Conservation (phyloP, 2,329 filamentous ascomycete species). For the Colletotrichum sansevieriae region DNA sequence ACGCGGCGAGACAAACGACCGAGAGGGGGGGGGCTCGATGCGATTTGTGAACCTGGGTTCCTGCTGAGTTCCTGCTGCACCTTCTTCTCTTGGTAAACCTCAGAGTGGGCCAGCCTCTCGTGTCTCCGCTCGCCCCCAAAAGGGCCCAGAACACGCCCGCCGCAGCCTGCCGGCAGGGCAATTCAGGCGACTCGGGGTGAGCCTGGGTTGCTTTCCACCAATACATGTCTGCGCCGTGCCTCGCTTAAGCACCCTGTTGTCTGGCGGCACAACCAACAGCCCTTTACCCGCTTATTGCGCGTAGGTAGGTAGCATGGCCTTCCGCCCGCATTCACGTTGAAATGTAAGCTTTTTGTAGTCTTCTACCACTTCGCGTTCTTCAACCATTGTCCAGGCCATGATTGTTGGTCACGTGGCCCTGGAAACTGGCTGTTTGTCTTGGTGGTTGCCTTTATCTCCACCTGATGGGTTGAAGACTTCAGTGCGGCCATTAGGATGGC, state of each 20-base stretch:
- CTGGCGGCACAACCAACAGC: constrained; percentile 13
- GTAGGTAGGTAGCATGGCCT: too few species aligned
- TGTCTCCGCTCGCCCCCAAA: neutral
- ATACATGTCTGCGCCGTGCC: constrained; percentile 1
- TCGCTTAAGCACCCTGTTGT: neutral
- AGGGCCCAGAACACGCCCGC: neutral
- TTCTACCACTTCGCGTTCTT: too few species aligned
- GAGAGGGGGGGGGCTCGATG: neutral
- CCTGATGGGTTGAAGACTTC: too few species aligned
- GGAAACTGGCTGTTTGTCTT: too few species aligned
- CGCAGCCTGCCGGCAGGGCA: neutral
- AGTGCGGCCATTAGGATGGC: too few species aligned
- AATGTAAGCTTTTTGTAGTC: too few species aligned
- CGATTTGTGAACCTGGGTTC: neutral
- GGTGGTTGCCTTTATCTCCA: too few species aligned
- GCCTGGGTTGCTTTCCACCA: neutral
- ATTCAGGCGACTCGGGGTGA: constrained; percentile 1
- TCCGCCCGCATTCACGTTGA: too few species aligned
- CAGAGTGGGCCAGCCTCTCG: neutral
- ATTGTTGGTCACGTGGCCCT: too few species aligned
- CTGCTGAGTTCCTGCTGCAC: too few species aligned
- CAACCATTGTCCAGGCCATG: too few species aligned
- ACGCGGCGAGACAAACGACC: neutral
- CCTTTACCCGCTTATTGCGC: neutral
- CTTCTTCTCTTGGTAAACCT: too few species aligned